Conservation (phyloP, 768 basidiomycete genomes). For the Tylopilus cervinicoccineus region DNA sequence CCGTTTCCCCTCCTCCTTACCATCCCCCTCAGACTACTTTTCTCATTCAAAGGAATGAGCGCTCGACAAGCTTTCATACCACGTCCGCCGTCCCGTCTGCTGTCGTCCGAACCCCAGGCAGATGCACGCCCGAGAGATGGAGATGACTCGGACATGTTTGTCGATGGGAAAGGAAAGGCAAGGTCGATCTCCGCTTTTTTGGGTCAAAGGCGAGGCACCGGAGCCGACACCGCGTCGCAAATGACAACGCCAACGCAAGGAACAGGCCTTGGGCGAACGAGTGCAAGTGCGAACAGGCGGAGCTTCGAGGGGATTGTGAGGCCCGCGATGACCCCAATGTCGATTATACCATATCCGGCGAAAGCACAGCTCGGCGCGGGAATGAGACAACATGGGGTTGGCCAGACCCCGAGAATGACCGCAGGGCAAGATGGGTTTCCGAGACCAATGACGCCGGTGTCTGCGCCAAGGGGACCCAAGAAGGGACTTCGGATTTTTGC, state of each 20-base stretch:
- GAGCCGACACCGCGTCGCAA: neutral
- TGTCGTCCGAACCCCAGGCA: constrained; percentile 4
- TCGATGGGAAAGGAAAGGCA: constrained; percentile 10
- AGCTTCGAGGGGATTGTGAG: constrained; percentile 24
- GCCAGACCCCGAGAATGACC: constrained; percentile 19
- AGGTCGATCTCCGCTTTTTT: constrained; percentile 23
- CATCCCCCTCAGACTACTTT: neutral
- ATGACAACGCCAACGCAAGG: constrained; percentile 1
- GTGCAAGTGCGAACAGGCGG: constrained; percentile 5
- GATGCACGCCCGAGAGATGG: constrained; percentile 5
- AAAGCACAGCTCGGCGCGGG: constrained; percentile 3
- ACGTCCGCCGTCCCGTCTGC: constrained; percentile 12
- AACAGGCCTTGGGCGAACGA: constrained; percentile 3
- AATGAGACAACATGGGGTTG: constrained; percentile 1
- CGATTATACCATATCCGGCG: constrained; percentile 21
- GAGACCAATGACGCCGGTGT: constrained; percentile 18
- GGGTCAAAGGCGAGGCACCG: constrained; percentile 15
- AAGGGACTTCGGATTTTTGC: constrained; percentile 6
- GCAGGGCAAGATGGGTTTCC: constrained; percentile 11
- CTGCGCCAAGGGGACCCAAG: constrained; percentile 11
- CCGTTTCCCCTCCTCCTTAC: neutral
- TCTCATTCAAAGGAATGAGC: constrained; percentile 16
- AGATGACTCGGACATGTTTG: constrained; percentile 4
- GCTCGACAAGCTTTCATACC: constrained; percentile 26
- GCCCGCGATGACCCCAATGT: constrained; percentile 20